Evolutionary conservation across 768 basidiomycete genomes (phyloP), one percentile per base, ranked within the genome.

Genomic region (Psilocybe cubensis): DNA sequence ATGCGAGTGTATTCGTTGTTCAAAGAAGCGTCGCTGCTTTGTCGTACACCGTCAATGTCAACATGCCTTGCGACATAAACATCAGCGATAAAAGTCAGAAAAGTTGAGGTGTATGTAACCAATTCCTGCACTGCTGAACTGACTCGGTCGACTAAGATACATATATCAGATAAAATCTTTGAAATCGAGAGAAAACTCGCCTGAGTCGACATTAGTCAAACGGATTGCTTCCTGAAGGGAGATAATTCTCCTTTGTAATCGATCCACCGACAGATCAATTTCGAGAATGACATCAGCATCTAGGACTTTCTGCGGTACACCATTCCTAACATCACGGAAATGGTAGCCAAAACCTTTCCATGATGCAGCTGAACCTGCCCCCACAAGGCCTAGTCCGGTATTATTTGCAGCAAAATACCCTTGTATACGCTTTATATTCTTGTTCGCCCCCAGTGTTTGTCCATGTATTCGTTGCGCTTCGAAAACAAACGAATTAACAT

Each of bases 271-370:
- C 1, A 74, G 62, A 60, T 75, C 79, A 63, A 91, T 71, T 52
- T 89, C 86, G 11, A 73, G 71, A 50, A 89, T 74, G 23, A 83
- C 77, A n/a, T 84, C 83, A 2, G 78, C 68, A 18, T 79, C 75
- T 49, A 91, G 71, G 31, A 75, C 64, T 46, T 77, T 78, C 63
- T 74, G 74, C 14, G 85, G 82, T 25, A 76, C 71, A 23, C 77
- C 77, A 20, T 76, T 76, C 5, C 79, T 76, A 28, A 82, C 80
- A 41, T 82, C 79, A 41, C 81, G 69, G 24, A 82, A 76, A 40
- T 89, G 82, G 81, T 88, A 94, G 28, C 94, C 94, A 61, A 92
- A 91, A 11, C 92, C 94, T 63, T 85, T 90, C 93, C 93, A 95
- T 20, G 77, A 76, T 8, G 82, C 92, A 21, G 81, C 92, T 48